Evolutionary conservation across 2,329 filamentous ascomycete species (phyloP), one percentile per base, ranked within the genome.

Genomic region (Hypoxylon sp.): DNA sequence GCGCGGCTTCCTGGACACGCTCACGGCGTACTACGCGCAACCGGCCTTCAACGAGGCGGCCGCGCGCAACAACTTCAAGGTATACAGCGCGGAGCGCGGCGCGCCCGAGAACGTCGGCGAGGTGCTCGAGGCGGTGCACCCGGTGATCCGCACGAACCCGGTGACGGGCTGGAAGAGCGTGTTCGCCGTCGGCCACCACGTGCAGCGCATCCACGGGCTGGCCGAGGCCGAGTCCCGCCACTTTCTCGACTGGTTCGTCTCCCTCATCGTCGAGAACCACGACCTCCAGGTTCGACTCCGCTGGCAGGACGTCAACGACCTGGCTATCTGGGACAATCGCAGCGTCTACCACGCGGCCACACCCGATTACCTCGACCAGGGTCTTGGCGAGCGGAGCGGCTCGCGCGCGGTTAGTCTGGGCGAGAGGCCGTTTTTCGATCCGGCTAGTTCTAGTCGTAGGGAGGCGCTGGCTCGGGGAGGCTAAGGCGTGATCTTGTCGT

Each of bases 81-180:
- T 80, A 1, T 78, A 79, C 67, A 66, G 72, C 7, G 71, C 74
- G 26, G 67, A 72, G 11, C 72, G 82, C 13, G 81, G 81, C 2
- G 70, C 77, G 0, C 80, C 82, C 0, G 73, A 78, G 57, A 86
- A 86, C 61, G 67, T 79, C 2, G 82, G 82, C 5, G 63, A 63
- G 2, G 70, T 76, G 1, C 65, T 86, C 11, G 69, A 68, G 13
- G 75, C 81, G 0, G 67, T 75, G 0, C 82, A 86, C 57, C 81
- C 81, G 0, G 75, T 84, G 0, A 73, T 85, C 4, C 75, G 82
- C 11, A 86, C 82, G 1, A 85, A 87, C 57, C 83, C 83, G 0
- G 82, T 86, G 0, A 86, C 82, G 0, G 82, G 82, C 0, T 86
- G 83, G 82, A 84, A 84, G 69, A 78, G 73, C 48, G 70, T 67